These are phyloP conservation scores for Clavispora phyllophila DNA, from an alignment of 805 yeast species.

Conservation along the genomic window DNA sequence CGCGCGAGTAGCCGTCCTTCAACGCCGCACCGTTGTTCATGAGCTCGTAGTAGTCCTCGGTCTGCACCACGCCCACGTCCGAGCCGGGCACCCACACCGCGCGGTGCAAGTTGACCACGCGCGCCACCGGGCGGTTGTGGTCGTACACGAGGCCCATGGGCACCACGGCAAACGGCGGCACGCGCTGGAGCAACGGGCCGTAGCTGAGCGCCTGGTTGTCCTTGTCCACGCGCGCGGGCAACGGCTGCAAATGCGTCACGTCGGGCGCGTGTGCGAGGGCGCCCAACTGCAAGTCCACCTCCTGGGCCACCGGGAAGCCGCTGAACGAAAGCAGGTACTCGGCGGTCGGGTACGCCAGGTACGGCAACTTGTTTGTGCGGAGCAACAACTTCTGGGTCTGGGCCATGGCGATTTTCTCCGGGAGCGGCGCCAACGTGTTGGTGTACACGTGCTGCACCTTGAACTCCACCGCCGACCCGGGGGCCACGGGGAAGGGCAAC, in stretches of 20 bases:
- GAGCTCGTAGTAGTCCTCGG: conserved; percentile 83
- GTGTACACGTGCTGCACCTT: conserved; percentile 46
- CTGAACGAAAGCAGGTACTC: conserved; percentile 39
- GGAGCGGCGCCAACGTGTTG: conserved; percentile 52
- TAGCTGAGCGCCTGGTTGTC: conserved; percentile 40
- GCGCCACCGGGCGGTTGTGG: conserved; percentile 60
- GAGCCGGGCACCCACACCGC: conserved; percentile 84
- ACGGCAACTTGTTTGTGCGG: conserved; percentile 50
- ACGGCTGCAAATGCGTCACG: conserved; percentile 21
- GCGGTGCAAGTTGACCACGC: conserved; percentile 57
- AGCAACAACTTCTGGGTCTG: conserved; percentile 58
- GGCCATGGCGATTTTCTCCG: conserved; percentile 53
- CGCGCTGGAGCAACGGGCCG: conserved; percentile 46
- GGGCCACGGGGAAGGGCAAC: conserved; percentile 63
- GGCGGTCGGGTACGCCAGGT: conserved; percentile 57
- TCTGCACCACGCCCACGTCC: conserved; percentile 62
- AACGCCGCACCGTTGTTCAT: conserved; percentile 72
- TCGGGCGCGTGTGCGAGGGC: conserved; percentile 11
- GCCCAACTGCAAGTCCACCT: conserved; percentile 29
- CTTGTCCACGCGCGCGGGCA: conserved; percentile 34
- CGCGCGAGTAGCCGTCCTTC: conserved; percentile 69
- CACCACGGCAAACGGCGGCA: conserved; percentile 42
- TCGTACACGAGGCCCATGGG: conserved; percentile 58
- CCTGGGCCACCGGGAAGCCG: conserved; percentile 46
- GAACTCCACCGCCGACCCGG: conserved; percentile 50